Conservation (phyloP, 1,139 yeast genomes). For the Geotrichum candidum region DNA sequence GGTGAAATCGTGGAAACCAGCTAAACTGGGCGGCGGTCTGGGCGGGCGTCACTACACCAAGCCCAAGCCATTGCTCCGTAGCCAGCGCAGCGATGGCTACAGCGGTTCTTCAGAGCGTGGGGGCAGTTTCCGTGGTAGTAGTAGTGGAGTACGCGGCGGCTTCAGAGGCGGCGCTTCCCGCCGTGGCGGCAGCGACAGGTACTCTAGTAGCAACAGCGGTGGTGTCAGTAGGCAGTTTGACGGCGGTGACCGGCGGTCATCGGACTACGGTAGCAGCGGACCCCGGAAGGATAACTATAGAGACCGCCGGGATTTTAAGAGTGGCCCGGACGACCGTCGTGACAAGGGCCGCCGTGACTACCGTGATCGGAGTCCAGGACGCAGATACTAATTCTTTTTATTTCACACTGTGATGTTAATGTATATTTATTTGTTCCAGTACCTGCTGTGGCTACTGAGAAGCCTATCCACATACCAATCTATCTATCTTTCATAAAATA, state of each 20-base stretch:
- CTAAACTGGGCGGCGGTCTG: constrained; percentile 67
- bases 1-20: constrained; percentile 72
- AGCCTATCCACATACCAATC: too few species aligned
- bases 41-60: constrained; percentile 55
- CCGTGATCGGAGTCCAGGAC: constrained; percentile 14
- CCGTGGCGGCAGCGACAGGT: constrained; percentile 17
- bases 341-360: constrained; percentile 10
- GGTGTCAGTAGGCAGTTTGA: constrained; percentile 11
- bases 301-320: constrained; percentile 12
- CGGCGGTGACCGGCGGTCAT: constrained; percentile 11
- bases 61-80: constrained; percentile 16
- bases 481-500: too few species aligned
- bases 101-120: constrained; percentile 13
- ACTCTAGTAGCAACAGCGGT: constrained; percentile 17
- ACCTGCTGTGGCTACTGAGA: too few species aligned
- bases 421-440: neutral
- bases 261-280: constrained; percentile 1
- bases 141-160: constrained; percentile 17
- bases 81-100: constrained; percentile 11
- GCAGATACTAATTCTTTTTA: constrained; percentile 8
- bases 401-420: neutral
- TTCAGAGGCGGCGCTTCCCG: constrained; percentile 17
- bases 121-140: constrained; percentile 10
- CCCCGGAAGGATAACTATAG: constrained; percentile 3
- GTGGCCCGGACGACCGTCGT: constrained; percentile 2